Conservation (phyloP, 164 flowering plant genomes). For the Umbellularia californica region DNA sequence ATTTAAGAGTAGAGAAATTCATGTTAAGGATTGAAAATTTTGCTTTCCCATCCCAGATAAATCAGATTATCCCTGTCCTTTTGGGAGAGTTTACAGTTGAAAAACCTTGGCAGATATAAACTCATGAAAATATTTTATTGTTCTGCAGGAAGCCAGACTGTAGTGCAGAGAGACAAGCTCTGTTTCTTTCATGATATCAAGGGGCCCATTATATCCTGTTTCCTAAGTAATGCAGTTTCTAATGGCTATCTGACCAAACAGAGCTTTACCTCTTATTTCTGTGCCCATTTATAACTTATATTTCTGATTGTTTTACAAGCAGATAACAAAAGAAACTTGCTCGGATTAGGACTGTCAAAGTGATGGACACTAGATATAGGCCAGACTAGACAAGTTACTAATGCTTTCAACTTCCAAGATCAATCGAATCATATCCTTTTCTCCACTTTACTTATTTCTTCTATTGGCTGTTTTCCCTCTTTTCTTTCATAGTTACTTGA, state of each 20-base stretch:
- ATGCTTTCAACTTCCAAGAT: background rate
- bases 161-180: background rate
- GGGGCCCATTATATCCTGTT: background rate
- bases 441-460: background rate
- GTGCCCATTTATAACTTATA: no score
- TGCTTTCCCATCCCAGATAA: background rate
- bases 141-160: background rate
- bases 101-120: no score
- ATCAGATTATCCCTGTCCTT: background rate
- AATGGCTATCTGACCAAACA: background rate
- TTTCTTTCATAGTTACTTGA: conserved; percentile 44
- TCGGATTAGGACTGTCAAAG: background rate
- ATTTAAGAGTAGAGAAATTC: background rate
- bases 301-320: background rate
- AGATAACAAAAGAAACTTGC: background rate
- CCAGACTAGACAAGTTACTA: background rate
- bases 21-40: background rate
- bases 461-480: background rate
- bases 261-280: background rate
- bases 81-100: no score
- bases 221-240: background rate
- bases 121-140: background rate
- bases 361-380: background rate
- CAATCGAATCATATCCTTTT: background rate
- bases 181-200: no score